Evolutionary conservation across 306 rosid genomes (phyloP).

Genomic region (Calophaca sinica): DNA sequence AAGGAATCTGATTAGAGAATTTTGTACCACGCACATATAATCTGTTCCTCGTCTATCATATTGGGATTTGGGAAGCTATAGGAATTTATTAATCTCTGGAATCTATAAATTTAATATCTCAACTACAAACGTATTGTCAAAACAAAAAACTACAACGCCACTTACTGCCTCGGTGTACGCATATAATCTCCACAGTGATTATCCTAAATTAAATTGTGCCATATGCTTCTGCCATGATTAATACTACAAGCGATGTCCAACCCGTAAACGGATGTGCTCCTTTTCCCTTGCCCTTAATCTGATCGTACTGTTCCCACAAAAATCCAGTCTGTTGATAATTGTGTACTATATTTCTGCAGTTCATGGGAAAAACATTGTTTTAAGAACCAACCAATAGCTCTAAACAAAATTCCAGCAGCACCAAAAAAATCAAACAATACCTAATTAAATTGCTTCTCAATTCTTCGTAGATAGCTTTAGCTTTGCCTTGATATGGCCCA

Average conservation of each 20-base stretch:
- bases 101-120: too few relatives aligned
- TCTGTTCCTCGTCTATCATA: too few relatives aligned
- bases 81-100: too few relatives aligned
- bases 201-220: slow-evolving; percentile 59
- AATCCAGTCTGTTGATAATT: slow-evolving; percentile 75
- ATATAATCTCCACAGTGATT: slow-evolving; percentile 27
- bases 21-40: too few relatives aligned
- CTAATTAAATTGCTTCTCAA: slow-evolving; percentile 83
- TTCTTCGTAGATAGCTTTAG: slow-evolving; percentile 70
- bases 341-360: slow-evolving; percentile 61
- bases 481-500: slow-evolving; percentile 79
- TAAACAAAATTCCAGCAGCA: neutral
- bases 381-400: neutral
- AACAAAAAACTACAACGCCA: too few relatives aligned
- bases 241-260: slow-evolving; percentile 87
- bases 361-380: neutral
- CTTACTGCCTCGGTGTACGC: neutral
- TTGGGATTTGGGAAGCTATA: too few relatives aligned
- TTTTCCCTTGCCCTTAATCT: slow-evolving; percentile 81
- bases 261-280: slow-evolving; percentile 90
- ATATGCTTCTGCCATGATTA: slow-evolving; percentile 87
- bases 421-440: slow-evolving; percentile 50
- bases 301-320: slow-evolving; percentile 94
- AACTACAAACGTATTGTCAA: too few relatives aligned
- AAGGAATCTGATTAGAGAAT: too few relatives aligned